Evolutionary conservation across 306 rosid species (phyloP).

Genomic region (Cicer judaicum): DNA sequence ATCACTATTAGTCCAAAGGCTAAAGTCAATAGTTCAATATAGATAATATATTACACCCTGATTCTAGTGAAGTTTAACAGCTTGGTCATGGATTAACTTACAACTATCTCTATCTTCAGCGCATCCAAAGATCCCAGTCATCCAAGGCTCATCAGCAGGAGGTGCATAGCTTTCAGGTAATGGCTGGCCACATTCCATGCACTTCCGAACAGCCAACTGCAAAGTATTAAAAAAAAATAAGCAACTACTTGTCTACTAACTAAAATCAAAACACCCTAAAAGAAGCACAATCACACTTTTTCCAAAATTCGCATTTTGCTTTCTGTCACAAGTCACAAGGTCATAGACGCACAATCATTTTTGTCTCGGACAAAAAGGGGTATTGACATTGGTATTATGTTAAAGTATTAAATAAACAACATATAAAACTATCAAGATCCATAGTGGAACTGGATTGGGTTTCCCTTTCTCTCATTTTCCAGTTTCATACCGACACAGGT

Average conservation of each 20-base stretch:
- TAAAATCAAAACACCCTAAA: slow-evolving; percentile 25
- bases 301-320: slow-evolving; percentile 1
- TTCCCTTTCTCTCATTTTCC: neutral
- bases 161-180: slow-evolving; percentile 77
- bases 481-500: neutral
- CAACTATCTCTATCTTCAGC: slow-evolving; percentile 63
- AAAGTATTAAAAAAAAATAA: slow-evolving; percentile 6
- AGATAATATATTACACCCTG: slow-evolving; percentile 19
- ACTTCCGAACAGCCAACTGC: slow-evolving; percentile 66
- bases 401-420: neutral
- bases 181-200: slow-evolving; percentile 69
- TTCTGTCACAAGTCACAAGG: slow-evolving; percentile 13
- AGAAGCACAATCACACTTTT: slow-evolving; percentile 11
- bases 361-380: neutral
- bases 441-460: neutral
- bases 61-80: slow-evolving; percentile 13
- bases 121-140: slow-evolving; percentile 76
- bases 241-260: slow-evolving; percentile 1
- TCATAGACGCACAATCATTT: neutral
- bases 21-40: slow-evolving; percentile 11
- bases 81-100: slow-evolving; percentile 45
- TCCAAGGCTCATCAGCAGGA: slow-evolving; percentile 78
- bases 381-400: neutral
- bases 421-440: neutral
- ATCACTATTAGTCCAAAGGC: neutral